phyloP scores from a whole-genome alignment of 148 eudicot species.

The Beta vulgaris region DNA sequence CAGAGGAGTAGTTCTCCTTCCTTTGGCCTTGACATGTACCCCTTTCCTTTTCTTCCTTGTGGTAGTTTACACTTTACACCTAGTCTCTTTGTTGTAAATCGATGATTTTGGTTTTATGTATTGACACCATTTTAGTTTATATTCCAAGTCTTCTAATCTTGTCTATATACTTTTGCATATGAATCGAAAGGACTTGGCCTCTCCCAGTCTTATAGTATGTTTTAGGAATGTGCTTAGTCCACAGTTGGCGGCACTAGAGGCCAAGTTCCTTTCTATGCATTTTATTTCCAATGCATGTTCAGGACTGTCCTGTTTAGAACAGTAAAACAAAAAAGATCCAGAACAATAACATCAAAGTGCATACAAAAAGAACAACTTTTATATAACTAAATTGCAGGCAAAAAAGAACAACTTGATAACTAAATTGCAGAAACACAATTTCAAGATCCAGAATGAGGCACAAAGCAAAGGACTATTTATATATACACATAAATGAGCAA shows the following conservation, averaged over 20 bases:
- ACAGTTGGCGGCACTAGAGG: too few relatives aligned
- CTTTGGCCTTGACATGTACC: neutral
- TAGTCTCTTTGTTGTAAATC: neutral
- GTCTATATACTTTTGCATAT: neutral
- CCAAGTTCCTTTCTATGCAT: too few relatives aligned
- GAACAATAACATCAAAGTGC: too few relatives aligned
- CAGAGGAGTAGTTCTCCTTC: slow-evolving; percentile 6
- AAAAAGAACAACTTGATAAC: neutral
- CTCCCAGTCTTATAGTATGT: neutral
- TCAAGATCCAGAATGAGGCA: neutral
- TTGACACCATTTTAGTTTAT: neutral
- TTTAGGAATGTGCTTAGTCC: neutral
- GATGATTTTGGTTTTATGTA: neutral
- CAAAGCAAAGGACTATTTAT: neutral
- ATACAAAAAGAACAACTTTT: too few relatives aligned
- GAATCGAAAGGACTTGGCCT: neutral
- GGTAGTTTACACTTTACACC: slow-evolving; percentile 11
- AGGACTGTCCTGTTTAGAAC: too few relatives aligned
- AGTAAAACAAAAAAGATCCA: too few relatives aligned
- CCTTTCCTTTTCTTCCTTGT: neutral
- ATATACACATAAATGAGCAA: too few relatives aligned
- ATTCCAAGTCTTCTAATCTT: neutral
- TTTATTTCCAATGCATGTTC: too few relatives aligned
- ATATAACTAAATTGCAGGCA: neutral
- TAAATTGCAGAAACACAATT: neutral